These are phyloP conservation scores for Pichia kluyveri DNA, from an alignment of 805 yeast genomes.

Conservation along the genomic window DNA sequence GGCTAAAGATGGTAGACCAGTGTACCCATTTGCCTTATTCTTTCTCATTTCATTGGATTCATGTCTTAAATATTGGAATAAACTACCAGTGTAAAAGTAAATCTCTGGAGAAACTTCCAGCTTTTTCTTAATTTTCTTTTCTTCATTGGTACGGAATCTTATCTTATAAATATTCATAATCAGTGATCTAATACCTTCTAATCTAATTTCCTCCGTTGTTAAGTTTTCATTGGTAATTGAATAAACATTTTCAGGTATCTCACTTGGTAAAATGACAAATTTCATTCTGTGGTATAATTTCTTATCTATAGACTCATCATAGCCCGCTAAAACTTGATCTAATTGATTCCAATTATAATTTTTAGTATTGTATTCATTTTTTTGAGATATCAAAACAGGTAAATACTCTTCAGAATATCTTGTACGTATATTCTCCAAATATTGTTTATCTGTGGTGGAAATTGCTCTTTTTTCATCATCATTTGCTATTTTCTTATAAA, in stretches of 20 bases:
- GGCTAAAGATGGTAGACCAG: neutral
- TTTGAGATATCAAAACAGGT: conserved; percentile 46
- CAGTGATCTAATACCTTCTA: conserved; percentile 79
- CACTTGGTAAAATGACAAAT: conserved; percentile 77
- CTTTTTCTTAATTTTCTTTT: conserved; percentile 27
- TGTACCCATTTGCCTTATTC: neutral
- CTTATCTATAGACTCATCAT: conserved; percentile 57
- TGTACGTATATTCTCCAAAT: conserved; percentile 59
- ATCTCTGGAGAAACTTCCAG: conserved; percentile 63
- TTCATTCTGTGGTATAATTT: conserved; percentile 58
- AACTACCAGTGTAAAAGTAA: conserved; percentile 78
- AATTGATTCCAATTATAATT: conserved; percentile 81
- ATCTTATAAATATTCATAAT: conserved; percentile 56
- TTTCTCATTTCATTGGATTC: conserved; percentile 14
- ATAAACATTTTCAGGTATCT: conserved; percentile 47
- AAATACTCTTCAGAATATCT: conserved; percentile 64
- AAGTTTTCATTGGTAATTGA: conserved; percentile 45
- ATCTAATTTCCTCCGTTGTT: conserved; percentile 75
- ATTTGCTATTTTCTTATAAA: conserved; percentile 37
- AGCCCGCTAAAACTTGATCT: conserved; percentile 90
- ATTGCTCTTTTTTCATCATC: conserved; percentile 10
- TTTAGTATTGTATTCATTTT: conserved; percentile 38
- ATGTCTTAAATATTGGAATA: conserved; percentile 50
- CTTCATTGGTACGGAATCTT: conserved; percentile 36
- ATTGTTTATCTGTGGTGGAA: conserved; percentile 21